A percentile compares a stretch with the other conserved stretches of the same genome.
These are phyloP conservation scores for Kingdonia uniflora DNA, from an alignment of 164 flowering plant genomes.

Conservation along the genomic window DNA sequence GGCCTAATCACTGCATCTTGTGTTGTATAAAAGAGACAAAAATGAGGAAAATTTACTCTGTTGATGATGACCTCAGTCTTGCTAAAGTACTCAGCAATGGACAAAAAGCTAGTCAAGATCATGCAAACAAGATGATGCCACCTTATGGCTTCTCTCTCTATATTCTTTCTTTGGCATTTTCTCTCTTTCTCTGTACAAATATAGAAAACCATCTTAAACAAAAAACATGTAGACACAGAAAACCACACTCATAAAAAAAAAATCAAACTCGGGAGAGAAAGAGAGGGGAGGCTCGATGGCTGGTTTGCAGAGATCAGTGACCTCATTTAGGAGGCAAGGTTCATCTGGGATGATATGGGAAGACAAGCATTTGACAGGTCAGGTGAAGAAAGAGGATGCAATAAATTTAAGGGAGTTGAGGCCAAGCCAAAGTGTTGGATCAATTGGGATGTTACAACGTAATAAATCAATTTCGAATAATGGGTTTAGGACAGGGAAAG, in stretches of 20 bases:
- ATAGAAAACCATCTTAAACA: conserved; percentile 1
- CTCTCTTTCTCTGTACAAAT: background rate
- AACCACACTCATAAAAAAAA: conserved; percentile 3
- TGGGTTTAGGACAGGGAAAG: conserved; percentile 24
- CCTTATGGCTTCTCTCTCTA: background rate
- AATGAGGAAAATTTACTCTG: too few relatives aligned
- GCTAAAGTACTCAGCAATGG: background rate
- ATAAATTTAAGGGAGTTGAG: conserved; percentile 12
- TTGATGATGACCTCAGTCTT: too few relatives aligned
- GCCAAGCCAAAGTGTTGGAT: conserved; percentile 11
- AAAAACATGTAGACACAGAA: conserved; percentile 5
- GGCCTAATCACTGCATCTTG: too few relatives aligned
- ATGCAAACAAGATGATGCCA: background rate
- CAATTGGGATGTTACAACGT: conserved; percentile 10
- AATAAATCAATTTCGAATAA: conserved; percentile 12
- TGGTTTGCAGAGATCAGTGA: conserved; percentile 57
- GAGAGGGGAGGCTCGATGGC: conserved; percentile 24
- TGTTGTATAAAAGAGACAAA: too few relatives aligned
- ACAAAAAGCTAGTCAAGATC: conserved; percentile 11
- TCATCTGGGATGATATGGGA: conserved; percentile 88
- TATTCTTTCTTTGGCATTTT: conserved; percentile 1
- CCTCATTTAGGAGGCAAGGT: conserved; percentile 75
- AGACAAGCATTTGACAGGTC: conserved; percentile 40
- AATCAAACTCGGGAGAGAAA: background rate
- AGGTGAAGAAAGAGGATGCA: conserved; percentile 21